phyloP scores from a whole-genome alignment of 2,329 filamentous ascomycete species.

The Pyrenochaeta sp. region DNA sequence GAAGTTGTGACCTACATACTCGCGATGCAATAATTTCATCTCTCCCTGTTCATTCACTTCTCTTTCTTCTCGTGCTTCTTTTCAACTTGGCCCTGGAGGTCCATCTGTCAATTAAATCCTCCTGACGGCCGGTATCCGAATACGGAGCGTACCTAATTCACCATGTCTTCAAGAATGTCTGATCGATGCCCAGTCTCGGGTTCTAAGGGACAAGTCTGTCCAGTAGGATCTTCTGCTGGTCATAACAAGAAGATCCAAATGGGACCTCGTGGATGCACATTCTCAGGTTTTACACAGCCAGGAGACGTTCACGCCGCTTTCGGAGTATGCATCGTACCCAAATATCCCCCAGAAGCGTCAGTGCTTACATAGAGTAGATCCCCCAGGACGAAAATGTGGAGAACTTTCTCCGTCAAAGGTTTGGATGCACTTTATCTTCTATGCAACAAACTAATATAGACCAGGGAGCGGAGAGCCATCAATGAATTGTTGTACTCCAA shows the following conservation, averaged over 20 bases:
- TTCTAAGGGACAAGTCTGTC: constrained; percentile 18
- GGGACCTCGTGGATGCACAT: constrained; percentile 33
- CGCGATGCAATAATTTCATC: neutral
- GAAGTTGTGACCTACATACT: no score
- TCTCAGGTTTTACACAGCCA: constrained; percentile 32
- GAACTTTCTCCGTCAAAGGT: constrained; percentile 33
- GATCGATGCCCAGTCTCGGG: constrained; percentile 31
- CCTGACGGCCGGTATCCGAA: neutral
- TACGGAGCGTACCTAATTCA: no score
- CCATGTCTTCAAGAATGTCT: constrained; percentile 21
- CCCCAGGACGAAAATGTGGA: constrained; percentile 25
- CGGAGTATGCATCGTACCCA: no score
- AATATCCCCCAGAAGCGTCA: no score
- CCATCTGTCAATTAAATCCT: neutral
- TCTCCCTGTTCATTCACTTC: neutral
- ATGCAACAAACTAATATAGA: constrained; percentile 2
- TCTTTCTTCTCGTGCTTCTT: neutral
- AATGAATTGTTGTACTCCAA: constrained; percentile 36
- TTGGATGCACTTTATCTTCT: neutral
- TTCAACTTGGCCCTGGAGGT: constrained; percentile 1
- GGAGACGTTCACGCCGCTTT: constrained; percentile 33
- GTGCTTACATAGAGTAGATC: constrained; percentile 20
- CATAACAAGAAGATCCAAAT: constrained; percentile 19
- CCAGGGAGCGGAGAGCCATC: constrained; percentile 35
- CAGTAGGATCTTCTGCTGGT: constrained; percentile 17